phyloP scores from a whole-genome alignment of 2,329 filamentous ascomycete species.

The Bertia moriformis region DNA sequence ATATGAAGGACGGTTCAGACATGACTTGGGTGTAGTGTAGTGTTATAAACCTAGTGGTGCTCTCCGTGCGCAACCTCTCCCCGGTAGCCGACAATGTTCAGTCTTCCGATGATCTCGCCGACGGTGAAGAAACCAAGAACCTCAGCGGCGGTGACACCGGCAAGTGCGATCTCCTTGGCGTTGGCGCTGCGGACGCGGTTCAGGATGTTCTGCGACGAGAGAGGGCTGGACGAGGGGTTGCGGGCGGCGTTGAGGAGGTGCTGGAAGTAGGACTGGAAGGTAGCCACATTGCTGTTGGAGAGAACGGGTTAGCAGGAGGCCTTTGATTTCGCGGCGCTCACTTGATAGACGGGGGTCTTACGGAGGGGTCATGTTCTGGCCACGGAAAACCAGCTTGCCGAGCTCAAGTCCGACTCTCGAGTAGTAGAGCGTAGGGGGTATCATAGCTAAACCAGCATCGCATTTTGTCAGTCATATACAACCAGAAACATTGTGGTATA shows the following conservation, averaged over 20 bases:
- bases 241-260: constrained; percentile 37
- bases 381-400: constrained; percentile 45
- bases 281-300: constrained; percentile 31
- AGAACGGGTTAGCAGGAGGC: neutral
- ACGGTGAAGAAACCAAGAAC: constrained; percentile 56
- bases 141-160: constrained; percentile 45
- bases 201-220: constrained; percentile 23
- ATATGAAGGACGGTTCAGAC: constrained; percentile 9
- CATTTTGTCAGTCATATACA: too few species aligned
- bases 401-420: constrained; percentile 49
- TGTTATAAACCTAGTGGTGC: constrained; percentile 13
- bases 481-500: too few species aligned
- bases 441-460: constrained; percentile 31
- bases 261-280: constrained; percentile 47
- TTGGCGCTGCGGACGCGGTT: constrained; percentile 36
- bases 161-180: constrained; percentile 34
- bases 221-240: constrained; percentile 7
- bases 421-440: constrained; percentile 55
- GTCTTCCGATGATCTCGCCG: constrained; percentile 52
- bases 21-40: neutral
- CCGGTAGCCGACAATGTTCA: constrained; percentile 54
- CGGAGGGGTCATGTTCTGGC: constrained; percentile 55
- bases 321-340: too few species aligned
- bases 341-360: too few species aligned
- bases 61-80: constrained; percentile 25